Conservation (phyloP, 169 alveolate species). For the Eimeria mitis region DNA sequence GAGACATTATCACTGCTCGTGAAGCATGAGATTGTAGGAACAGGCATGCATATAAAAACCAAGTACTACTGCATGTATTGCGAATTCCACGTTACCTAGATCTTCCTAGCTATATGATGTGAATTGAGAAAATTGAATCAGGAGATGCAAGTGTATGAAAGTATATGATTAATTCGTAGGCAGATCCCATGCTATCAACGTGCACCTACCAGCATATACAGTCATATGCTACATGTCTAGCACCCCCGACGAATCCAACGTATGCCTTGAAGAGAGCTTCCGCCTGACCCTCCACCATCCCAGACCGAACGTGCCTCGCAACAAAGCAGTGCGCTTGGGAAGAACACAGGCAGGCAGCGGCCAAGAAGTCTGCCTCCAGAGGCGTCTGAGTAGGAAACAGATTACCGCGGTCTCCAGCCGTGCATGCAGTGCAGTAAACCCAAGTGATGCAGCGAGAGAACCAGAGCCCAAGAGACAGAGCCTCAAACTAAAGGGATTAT, state of each 20-base stretch:
- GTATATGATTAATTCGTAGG: background rate
- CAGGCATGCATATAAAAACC: background rate
- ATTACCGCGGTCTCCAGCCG: background rate
- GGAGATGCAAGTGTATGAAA: background rate
- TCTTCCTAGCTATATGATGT: background rate
- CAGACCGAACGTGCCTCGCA: slow-evolving; percentile 22
- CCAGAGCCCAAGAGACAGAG: background rate
- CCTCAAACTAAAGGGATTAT: background rate
- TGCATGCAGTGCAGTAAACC: background rate
- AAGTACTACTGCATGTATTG: background rate
- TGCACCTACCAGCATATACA: slow-evolving; percentile 78
- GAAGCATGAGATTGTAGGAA: background rate
- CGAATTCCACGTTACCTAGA: background rate
- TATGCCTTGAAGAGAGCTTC: slow-evolving; percentile 75
- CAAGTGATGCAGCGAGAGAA: background rate
- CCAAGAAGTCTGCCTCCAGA: slow-evolving; percentile 59
- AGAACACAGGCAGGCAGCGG: slow-evolving; percentile 70
- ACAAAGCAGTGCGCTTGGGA: slow-evolving; percentile 81
- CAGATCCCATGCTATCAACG: background rate
- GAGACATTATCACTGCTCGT: background rate
- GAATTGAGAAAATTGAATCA: background rate
- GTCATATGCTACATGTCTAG: slow-evolving; percentile 80
- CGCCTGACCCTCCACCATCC: slow-evolving; percentile 72
- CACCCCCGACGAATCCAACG: slow-evolving; percentile 74
- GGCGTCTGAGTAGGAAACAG: slow-evolving; percentile 61